Evolutionary conservation across 2,329 filamentous ascomycete genomes (phyloP), one percentile per base, ranked within the genome.

Genomic region (Arachnomyces sp.): DNA sequence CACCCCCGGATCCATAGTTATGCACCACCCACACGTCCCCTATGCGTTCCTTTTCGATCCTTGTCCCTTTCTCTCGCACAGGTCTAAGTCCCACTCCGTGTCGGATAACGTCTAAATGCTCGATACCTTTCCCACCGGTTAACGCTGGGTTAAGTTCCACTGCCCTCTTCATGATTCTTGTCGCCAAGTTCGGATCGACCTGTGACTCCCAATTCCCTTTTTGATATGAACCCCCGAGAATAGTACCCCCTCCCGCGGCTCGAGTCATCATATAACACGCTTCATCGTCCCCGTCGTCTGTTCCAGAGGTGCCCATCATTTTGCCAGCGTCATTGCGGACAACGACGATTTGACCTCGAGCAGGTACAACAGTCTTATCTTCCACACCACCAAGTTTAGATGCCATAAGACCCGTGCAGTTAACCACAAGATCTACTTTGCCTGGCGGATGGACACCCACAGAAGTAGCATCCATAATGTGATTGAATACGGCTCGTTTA

Each of bases 1-100:
- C 87, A 2, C 84, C 84, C 1, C 77, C 80, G 58, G 88, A 83
- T 0, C 84, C 84, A 51, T 89, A 89, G 52, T 86, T 84, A 58
- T 90, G 85, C 39, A 92, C 81, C n/a, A 88, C 74, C 65, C 72
- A 73, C 7, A 72, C 69, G 6, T 72, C 76, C 37, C 68, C 65
- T 37, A 82, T 73, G 46, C 61, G 64, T 61, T 84, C 80, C 56
- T 68, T 79, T 64, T 88, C 84, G 3, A 90, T 64, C 46, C 85
- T 70, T 15, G 83, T 76, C 0, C 85, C 85, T 1, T 72, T 79
- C 40, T 73, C 68, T 37, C 85, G 68, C 57, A 77, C 76, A 7
- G 85, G 85, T 47, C 85, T 68, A 52, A 90, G 54, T 0, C 85
- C 85, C 4, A 89, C 85, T 7, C 75, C 81, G 57, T 90, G 84